A percentile compares a stretch with the other conserved stretches of the same genome.
These are phyloP conservation scores for Pleurozium schreberi DNA, from an alignment of 225 moss, liverwort and hornwort species.

Conservation along the genomic window DNA sequence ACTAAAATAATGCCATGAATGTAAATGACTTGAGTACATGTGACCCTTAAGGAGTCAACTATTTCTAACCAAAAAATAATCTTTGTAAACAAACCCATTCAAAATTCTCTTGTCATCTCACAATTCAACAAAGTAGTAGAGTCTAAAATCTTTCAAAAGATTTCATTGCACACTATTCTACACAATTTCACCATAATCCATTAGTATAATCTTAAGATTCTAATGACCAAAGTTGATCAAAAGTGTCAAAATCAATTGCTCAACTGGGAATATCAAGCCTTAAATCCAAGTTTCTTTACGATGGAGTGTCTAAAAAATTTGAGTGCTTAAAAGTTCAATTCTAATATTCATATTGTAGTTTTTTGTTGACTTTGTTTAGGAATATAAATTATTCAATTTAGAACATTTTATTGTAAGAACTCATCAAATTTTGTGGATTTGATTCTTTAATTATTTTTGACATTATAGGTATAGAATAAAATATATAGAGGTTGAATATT, in stretches of 20 bases:
- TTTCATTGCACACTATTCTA: background rate
- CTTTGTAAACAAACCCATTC: background rate
- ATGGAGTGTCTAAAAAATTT: accelerated
- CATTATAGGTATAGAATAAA: background rate
- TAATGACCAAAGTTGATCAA: background rate
- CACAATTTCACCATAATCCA: background rate
- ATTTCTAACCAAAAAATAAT: background rate
- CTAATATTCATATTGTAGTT: background rate
- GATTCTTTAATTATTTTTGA: background rate
- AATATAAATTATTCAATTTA: background rate
- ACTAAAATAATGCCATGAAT: background rate
- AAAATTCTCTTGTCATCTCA: background rate
- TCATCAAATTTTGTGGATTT: background rate
- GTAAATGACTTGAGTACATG: no score
- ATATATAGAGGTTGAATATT: background rate
- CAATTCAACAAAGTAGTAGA: background rate
- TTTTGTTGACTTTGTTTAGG: background rate
- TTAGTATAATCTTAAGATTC: accelerated
- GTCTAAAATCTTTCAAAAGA: background rate
- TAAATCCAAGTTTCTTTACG: background rate
- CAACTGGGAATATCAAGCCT: accelerated
- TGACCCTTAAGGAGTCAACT: no score
- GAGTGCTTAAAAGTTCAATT: background rate
- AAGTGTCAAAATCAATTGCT: background rate
- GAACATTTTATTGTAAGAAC: accelerated